These are phyloP conservation scores for Aspergillus nanangensis DNA, from an alignment of 495 filamentous ascomycete species.

Conservation along the genomic window DNA sequence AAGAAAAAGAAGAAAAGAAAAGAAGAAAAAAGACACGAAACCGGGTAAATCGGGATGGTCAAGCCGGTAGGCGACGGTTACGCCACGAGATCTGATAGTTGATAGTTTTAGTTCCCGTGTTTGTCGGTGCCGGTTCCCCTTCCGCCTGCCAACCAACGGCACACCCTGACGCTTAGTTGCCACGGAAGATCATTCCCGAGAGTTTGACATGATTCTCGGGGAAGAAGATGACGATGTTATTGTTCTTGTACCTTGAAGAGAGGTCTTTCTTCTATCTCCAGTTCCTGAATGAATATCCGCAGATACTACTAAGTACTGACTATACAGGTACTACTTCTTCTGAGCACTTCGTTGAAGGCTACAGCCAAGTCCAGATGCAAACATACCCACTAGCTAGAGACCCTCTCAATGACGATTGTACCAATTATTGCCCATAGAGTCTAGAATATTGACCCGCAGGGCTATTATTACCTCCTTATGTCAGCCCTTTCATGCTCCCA, in stretches of 20 bases:
- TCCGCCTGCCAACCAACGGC: neutral
- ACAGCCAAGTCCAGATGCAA: neutral
- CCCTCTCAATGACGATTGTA: neutral
- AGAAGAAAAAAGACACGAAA: too few species aligned
- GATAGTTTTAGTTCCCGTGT: neutral
- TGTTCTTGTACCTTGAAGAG: too few species aligned
- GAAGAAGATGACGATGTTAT: too few species aligned
- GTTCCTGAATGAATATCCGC: neutral
- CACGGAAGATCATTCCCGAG: neutral
- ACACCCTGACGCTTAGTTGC: neutral
- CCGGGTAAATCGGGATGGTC: slow-evolving; percentile 6
- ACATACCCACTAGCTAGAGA: neutral
- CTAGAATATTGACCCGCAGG: slow-evolving; percentile 1
- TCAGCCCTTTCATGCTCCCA: neutral
- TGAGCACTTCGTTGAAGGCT: neutral
- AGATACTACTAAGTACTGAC: neutral
- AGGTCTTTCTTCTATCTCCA: too few species aligned
- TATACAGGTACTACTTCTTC: neutral
- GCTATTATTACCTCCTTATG: neutral
- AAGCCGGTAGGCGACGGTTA: neutral
- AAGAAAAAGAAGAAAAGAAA: too few species aligned
- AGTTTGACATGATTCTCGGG: too few species aligned
- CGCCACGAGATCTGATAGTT: neutral
- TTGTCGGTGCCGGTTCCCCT: neutral
- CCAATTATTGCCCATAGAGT: neutral